Base-by-base conservation (phyloP, 257 asterid species). In the Osmanthus fragrans region DNA sequence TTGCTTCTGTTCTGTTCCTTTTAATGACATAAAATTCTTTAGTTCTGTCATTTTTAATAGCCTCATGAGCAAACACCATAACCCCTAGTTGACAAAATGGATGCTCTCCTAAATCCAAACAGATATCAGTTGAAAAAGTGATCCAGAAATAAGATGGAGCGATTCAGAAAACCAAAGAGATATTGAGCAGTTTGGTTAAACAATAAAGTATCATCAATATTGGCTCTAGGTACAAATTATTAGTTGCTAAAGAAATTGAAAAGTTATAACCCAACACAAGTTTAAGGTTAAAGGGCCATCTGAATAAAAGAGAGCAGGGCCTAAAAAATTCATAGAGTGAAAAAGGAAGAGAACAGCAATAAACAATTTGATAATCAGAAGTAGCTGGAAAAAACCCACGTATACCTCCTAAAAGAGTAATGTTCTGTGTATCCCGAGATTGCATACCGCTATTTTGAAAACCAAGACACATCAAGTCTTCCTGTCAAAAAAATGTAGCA, bases 371-470 rank as follows among this genome's bases (percentile, higher is more conserved):
- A 66, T 40, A 60, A 49, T 37, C 33, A 67, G 19, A 5, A 36
- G 63, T 25, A 72, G 79, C 58, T 32, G 45, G 82, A 68, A 80
- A 71, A 69, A 75, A 73, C 68, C 76, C 40, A 67, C 70, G 65
- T 84, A 49, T 82, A 95, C 99, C 99, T 90, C 99, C 99, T 75
- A 95, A 86, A 78, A 95, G 88, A 19, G 99, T 95, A 66, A 90
- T 83, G 78, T 95, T 95, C 87, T 64, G 84, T 84, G 85, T 91
- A 75, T 95, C 99, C 71, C 85, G 91, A 77, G 96, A 82, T 79
- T 85, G 89, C 71, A 76, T 56, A 47, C 94, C 93, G 78, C 98
- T 95, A 84, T 89, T 95, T 88, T 95, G 99, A 97, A 97, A 95
- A 76, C 99, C 99, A 76, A 95, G 86, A 80, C 99, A 95, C 89